These are phyloP conservation scores for Epichloe festucae DNA, from an alignment of 2,329 filamentous ascomycete species.

Conservation along the genomic window DNA sequence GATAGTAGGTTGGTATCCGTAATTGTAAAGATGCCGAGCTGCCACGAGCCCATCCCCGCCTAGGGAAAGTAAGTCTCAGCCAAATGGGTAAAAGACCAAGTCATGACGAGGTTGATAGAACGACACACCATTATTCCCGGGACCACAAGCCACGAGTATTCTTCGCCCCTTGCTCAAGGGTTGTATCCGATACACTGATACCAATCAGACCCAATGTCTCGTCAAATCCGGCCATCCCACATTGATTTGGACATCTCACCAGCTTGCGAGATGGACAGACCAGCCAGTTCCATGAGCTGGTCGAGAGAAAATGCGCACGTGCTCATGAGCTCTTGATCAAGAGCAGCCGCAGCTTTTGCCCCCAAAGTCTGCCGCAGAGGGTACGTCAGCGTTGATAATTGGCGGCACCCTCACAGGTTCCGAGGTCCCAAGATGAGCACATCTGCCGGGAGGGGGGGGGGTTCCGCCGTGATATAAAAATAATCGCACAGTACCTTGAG, in stretches of 20 bases:
- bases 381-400: neutral
- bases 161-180: constrained; percentile 57
- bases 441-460: too few relatives aligned
- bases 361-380: constrained; percentile 56
- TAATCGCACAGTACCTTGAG: neutral
- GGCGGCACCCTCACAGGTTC: neutral
- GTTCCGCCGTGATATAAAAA: neutral
- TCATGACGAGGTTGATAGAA: neutral
- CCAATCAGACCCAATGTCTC: neutral
- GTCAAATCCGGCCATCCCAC: neutral
- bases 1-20: constrained; percentile 76
- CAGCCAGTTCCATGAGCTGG: constrained; percentile 94
- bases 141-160: constrained; percentile 82
- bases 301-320: constrained; percentile 81
- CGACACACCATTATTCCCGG: constrained; percentile 52
- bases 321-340: constrained; percentile 92
- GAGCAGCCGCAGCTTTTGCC: constrained; percentile 72
- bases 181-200: constrained; percentile 68
- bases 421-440: too few relatives aligned
- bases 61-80: constrained; percentile 19
- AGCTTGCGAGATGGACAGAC: constrained; percentile 83
- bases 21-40: constrained; percentile 80
- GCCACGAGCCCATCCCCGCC: constrained; percentile 92
- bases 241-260: constrained; percentile 33
- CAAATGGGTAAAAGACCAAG: neutral